Conservation (phyloP, 2,329 filamentous ascomycete genomes). For the Celoporthe dispersa region DNA sequence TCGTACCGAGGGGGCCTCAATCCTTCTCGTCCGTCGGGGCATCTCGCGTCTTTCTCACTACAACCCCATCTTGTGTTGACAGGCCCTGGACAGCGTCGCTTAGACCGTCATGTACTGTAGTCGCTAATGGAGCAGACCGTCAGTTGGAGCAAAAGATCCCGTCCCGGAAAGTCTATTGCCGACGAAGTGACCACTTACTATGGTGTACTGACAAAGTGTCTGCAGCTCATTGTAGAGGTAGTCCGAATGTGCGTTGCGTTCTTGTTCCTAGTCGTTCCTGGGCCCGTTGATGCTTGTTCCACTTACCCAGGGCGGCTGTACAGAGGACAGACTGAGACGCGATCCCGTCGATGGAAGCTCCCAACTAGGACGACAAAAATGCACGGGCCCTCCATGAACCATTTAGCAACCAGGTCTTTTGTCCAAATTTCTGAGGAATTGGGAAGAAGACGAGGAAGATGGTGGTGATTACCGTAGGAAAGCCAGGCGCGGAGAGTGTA, state of each 20-base stretch:
- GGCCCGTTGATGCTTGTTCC: too few species aligned
- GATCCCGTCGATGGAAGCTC: conserved; percentile 7
- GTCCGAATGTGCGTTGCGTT: too few species aligned
- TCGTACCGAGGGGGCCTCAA: conserved; percentile 47
- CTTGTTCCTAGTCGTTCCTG: too few species aligned
- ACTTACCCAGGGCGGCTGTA: too few species aligned
- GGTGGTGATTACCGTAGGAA: background rate
- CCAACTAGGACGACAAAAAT: background rate
- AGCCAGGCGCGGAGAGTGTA: background rate
- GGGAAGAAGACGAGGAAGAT: background rate
- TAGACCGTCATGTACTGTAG: conserved; percentile 38
- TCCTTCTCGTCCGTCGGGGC: conserved; percentile 35
- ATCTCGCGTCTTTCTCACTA: conserved; percentile 27
- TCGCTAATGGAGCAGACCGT: conserved; percentile 20
- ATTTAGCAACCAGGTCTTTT: background rate
- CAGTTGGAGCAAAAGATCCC: too few species aligned
- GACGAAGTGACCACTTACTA: too few species aligned
- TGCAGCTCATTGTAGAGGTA: too few species aligned
- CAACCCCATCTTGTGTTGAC: conserved; percentile 32
- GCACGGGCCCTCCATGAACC: background rate
- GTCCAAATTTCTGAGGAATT: background rate
- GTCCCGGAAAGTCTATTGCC: too few species aligned
- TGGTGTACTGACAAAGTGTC: too few species aligned
- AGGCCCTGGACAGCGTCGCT: conserved; percentile 38
- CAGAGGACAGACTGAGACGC: too few species aligned